These are phyloP conservation scores for Gossypium arboreum DNA, from an alignment of 345 rosid genomes.

Conservation along the genomic window DNA sequence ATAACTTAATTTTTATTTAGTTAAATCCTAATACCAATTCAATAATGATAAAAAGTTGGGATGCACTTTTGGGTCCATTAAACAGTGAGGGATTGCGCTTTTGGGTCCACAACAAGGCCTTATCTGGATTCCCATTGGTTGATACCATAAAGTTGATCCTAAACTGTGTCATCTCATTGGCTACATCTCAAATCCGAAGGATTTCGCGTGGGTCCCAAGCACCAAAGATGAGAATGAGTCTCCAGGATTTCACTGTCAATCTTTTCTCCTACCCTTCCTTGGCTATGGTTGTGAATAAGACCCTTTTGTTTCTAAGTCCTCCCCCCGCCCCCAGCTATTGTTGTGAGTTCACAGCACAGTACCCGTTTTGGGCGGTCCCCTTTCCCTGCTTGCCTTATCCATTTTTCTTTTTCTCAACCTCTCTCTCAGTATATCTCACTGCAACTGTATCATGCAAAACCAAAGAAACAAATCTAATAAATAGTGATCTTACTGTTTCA, in stretches of 20 bases:
- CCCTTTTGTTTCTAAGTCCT: not conserved
- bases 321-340: not conserved
- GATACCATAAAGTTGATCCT: constrained; percentile 42
- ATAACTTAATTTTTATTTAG: too few relatives aligned
- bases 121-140: constrained; percentile 67
- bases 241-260: too few relatives aligned
- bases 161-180: constrained; percentile 44
- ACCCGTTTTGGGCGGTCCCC: not conserved
- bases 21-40: too few relatives aligned
- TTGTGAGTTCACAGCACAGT: not conserved
- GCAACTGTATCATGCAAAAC: not conserved
- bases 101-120: constrained; percentile 47
- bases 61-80: constrained; percentile 28
- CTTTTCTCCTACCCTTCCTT: not conserved
- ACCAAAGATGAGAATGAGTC: constrained; percentile 10
- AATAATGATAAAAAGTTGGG: not conserved
- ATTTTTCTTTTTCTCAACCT: not conserved
- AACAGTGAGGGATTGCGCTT: constrained; percentile 20
- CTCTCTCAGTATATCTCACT: not conserved
- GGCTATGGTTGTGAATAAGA: not conserved
- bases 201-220: constrained; percentile 38
- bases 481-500: too few relatives aligned
- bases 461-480: not conserved
- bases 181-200: constrained; percentile 38
- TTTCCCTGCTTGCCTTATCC: not conserved